Evolutionary conservation across 1,284 basidiomycete genomes (phyloP).

Genomic region (Mycena sp.): DNA sequence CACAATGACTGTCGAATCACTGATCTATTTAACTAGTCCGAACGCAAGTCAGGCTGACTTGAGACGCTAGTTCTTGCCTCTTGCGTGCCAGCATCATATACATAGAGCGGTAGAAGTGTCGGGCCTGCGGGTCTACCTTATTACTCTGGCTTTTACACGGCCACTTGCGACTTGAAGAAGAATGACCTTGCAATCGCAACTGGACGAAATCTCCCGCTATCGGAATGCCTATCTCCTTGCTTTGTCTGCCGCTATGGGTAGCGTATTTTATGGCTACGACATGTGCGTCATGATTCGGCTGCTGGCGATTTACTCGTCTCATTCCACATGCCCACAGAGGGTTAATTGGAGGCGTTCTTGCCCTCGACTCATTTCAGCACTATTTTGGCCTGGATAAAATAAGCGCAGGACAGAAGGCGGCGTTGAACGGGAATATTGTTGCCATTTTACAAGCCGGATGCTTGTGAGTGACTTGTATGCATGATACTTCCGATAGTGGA

Average conservation of each 20-base stretch:
- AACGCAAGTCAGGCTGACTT: no score
- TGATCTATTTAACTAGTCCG: no score
- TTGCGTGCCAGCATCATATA: no score
- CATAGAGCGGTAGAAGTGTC: no score
- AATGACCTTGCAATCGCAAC: slow-evolving; percentile 39
- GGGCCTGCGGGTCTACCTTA: no score
- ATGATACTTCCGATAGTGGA: slow-evolving; percentile 13
- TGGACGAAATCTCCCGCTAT: slow-evolving; percentile 42
- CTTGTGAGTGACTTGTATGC: slow-evolving; percentile 55
- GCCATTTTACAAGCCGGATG: slow-evolving; percentile 65
- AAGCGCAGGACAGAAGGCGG: slow-evolving; percentile 45
- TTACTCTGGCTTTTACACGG: no score
- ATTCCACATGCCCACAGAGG: no score
- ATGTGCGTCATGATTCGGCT: no score
- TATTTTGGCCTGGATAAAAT: slow-evolving; percentile 56
- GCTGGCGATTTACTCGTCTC: no score
- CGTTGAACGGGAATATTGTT: slow-evolving; percentile 64
- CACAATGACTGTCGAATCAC: no score
- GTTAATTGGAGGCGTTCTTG: slow-evolving; percentile 58
- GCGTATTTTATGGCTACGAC: slow-evolving; percentile 54
- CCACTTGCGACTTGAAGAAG: no score
- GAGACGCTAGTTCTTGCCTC: no score
- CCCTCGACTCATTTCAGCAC: slow-evolving; percentile 54
- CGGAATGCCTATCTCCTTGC: slow-evolving; percentile 58
- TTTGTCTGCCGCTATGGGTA: slow-evolving; percentile 56